These are phyloP conservation scores for Sonneratia caseolaris DNA, from an alignment of 345 rosid species.

Conservation along the genomic window DNA sequence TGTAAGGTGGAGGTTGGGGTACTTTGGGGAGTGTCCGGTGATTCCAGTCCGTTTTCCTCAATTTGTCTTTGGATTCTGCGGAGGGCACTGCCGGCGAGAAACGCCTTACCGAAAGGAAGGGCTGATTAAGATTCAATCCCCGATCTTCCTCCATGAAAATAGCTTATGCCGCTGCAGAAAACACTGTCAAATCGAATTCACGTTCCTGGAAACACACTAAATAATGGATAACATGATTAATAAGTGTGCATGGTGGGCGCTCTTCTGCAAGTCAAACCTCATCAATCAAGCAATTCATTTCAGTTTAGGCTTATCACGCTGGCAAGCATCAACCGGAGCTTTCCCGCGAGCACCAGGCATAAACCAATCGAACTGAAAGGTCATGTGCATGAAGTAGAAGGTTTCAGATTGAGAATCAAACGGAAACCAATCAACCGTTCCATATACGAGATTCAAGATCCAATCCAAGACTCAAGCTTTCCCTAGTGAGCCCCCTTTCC, in stretches of 20 bases:
- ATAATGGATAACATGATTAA: neutral
- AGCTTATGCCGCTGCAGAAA: conserved; percentile 1
- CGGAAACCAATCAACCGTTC: neutral
- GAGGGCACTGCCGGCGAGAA: conserved; percentile 24
- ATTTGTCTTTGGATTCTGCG: conserved; percentile 23
- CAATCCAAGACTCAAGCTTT: neutral
- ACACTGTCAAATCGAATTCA: neutral
- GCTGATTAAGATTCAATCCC: conserved; percentile 63
- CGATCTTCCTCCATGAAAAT: conserved; percentile 54
- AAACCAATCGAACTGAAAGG: neutral
- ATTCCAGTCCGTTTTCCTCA: conserved; percentile 20
- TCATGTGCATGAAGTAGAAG: neutral
- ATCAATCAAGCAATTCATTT: neutral
- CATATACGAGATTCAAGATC: neutral
- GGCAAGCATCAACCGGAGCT: neutral
- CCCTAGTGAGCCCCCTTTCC: neutral
- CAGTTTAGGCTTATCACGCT: neutral
- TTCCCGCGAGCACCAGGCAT: neutral
- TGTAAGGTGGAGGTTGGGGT: conserved; percentile 43
- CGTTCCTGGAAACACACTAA: neutral
- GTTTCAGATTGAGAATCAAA: neutral
- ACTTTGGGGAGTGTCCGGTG: conserved; percentile 20
- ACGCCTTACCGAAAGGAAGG: conserved; percentile 66
- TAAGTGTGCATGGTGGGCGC: neutral
- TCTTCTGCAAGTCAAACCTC: neutral